These are phyloP conservation scores for Chaetothyriales sp. DNA, from an alignment of 2,329 filamentous ascomycete genomes.

Conservation along the genomic window DNA sequence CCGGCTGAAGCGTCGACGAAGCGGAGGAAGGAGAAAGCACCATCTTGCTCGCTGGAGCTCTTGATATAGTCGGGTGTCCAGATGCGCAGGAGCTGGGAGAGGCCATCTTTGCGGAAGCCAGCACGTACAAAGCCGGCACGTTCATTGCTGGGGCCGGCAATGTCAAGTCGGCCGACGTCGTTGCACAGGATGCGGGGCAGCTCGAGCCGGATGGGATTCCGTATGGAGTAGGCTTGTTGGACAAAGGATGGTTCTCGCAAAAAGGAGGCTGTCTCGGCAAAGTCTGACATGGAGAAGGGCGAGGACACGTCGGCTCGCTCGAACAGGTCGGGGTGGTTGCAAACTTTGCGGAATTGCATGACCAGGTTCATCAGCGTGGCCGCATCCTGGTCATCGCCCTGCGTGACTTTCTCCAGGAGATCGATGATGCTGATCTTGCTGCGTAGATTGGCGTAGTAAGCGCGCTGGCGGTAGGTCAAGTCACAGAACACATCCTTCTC, in stretches of 20 bases:
- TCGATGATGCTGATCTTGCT: conserved; percentile 99
- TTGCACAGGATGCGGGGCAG: conserved; percentile 70
- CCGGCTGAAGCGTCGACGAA: conserved; percentile 64
- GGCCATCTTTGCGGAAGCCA: conserved; percentile 55
- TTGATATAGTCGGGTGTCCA: conserved; percentile 69
- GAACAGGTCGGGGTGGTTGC: conserved; percentile 94
- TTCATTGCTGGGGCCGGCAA: conserved; percentile 57
- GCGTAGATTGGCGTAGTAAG: conserved; percentile 78
- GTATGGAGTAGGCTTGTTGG: conserved; percentile 70
- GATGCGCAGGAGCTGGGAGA: conserved; percentile 75
- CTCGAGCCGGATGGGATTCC: conserved; percentile 70
- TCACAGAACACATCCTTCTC: conserved; percentile 94
- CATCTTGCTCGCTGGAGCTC: conserved; percentile 39
- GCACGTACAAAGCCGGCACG: conserved; percentile 43
- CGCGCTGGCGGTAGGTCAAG: conserved; percentile 86
- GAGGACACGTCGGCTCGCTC: conserved; percentile 85
- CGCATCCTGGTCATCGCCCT: conserved; percentile 86
- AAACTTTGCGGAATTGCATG: conserved; percentile 99
- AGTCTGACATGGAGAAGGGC: conserved; percentile 68
- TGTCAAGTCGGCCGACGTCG: conserved; percentile 60
- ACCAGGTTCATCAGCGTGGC: conserved; percentile 97
- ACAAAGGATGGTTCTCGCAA: conserved; percentile 72
- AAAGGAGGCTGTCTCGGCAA: conserved; percentile 90
- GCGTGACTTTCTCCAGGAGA: conserved; percentile 87
- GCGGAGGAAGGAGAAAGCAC: conserved; percentile 72